Conservation (phyloP, 2,329 filamentous ascomycete genomes). For the Ophiostoma sp. region DNA sequence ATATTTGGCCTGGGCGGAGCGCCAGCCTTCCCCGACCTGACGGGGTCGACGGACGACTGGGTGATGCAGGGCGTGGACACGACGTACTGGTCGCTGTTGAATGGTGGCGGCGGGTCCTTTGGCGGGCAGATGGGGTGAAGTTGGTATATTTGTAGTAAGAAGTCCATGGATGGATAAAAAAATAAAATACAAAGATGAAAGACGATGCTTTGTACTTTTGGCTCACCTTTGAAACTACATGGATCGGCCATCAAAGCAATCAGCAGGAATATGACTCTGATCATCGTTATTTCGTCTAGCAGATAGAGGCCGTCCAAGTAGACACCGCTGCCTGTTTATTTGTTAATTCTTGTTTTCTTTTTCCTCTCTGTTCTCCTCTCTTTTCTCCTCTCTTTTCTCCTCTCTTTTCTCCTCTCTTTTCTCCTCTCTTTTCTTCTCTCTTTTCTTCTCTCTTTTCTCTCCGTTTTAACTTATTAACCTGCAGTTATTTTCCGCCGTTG, state of each 20-base stretch:
- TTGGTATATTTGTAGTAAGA: not conserved
- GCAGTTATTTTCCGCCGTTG: not conserved
- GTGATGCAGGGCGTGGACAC: slow-evolving; percentile 29
- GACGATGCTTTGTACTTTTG: not conserved
- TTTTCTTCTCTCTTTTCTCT: not conserved
- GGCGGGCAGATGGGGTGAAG: slow-evolving; percentile 19
- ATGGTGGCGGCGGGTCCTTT: slow-evolving; percentile 24
- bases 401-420: not conserved
- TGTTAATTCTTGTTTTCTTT: too few relatives aligned
- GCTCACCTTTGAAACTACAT: too few relatives aligned
- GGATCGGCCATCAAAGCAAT: too few relatives aligned
- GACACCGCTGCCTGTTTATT: too few relatives aligned
- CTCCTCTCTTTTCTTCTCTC: not conserved
- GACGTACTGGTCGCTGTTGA: slow-evolving; percentile 30
- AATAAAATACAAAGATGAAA: too few relatives aligned
- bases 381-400: not conserved
- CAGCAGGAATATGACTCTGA: too few relatives aligned
- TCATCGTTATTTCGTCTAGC: too few relatives aligned
- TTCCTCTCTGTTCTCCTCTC: too few relatives aligned
- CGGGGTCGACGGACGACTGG: slow-evolving; percentile 28
- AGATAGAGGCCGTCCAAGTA: too few relatives aligned
- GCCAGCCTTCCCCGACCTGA: slow-evolving; percentile 28
- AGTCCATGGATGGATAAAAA: too few relatives aligned
- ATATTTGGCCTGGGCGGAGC: slow-evolving; percentile 21
- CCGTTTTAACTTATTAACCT: not conserved